Base-by-base conservation (phyloP, 2,329 filamentous ascomycete genomes). In the Hypoxylon sp. region DNA sequence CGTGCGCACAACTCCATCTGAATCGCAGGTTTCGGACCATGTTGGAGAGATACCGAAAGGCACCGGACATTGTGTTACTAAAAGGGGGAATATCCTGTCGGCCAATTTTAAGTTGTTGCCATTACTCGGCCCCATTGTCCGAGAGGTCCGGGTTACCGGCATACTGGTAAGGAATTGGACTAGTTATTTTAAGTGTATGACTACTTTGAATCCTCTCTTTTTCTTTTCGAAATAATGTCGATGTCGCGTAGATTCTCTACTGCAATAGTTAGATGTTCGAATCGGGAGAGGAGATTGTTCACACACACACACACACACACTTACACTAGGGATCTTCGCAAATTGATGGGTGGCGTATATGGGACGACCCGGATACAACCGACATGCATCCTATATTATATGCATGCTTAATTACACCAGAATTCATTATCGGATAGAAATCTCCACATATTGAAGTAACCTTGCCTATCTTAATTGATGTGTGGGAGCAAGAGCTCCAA, bases 31-130 rank as follows among this genome's bases (percentile, higher is more conserved):
- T 71, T 63, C 70, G 71, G 71, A 73, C 71, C 54, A 65, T 70
- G 67, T 70, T 76, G 74, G 74, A 76, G 74, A 74, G 54, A 73
- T 70, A 53, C 67, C 74, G 74, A 71, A 66, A 42, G 51, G 44
- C 35, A 55, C 53, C 74, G 72, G 74, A 75, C 72, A 70, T 65
- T 53, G 53, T 69, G 22, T 42, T 48, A 52, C 58, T 42, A 37
- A 51, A 66, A 57, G 57, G 65, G 67, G 66, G 61, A 65, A 52
- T 33, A 53, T 50, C 35, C 54, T 52, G 58, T 52, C 59, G 58
- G 65, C 29, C 51, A 64, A 50, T 53, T 66, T 65, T 70, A 57
- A 65, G 67, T 69, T 72, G 61, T 29, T 26, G 53, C 48, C 35
- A 39, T 50, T 50, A 37, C 51, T 53, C 63, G 55, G 52, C 31